Evolutionary conservation across 805 yeast genomes (phyloP).

Genomic region (Spathaspora arborariae): DNA sequence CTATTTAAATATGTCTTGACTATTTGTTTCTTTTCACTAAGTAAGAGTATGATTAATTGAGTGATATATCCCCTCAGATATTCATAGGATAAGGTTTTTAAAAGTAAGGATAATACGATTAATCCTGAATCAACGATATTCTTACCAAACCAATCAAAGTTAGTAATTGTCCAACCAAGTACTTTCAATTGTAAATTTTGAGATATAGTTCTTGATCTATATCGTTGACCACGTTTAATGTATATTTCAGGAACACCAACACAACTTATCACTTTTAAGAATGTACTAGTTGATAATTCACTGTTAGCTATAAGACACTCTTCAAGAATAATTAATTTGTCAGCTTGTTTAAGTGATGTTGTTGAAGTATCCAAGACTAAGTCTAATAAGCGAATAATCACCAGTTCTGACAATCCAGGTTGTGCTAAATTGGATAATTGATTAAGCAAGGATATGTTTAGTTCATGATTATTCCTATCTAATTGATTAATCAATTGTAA

Average conservation of each 20-base stretch:
- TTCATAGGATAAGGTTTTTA: conserved; percentile 21
- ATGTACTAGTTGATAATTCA: conserved; percentile 3
- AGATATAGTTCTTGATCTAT: conserved; percentile 12
- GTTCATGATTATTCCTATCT: background rate
- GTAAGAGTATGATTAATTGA: conserved; percentile 16
- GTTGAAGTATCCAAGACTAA: conserved; percentile 3
- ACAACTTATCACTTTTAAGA: conserved; percentile 9
- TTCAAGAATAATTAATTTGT: conserved; percentile 2
- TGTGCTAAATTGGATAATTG: background rate
- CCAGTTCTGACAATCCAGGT: conserved; percentile 2
- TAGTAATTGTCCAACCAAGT: conserved; percentile 20
- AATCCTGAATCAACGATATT: conserved; percentile 10
- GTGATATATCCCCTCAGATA: conserved; percentile 20
- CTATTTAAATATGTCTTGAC: conserved; percentile 10
- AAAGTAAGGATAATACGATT: conserved; percentile 14
- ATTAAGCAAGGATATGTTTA: background rate
- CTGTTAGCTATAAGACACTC: conserved; percentile 7
- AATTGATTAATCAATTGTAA: background rate
- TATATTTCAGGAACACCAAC: conserved; percentile 15
- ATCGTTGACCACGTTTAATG: conserved; percentile 11
- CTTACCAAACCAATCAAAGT: conserved; percentile 15
- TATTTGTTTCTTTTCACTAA: conserved; percentile 12
- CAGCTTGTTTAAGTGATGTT: conserved; percentile 1
- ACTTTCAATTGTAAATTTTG: conserved; percentile 15
- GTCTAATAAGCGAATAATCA: conserved; percentile 2